Conservation (phyloP, 352 stramenopile species). For the Globisporangium abappressorium region DNA sequence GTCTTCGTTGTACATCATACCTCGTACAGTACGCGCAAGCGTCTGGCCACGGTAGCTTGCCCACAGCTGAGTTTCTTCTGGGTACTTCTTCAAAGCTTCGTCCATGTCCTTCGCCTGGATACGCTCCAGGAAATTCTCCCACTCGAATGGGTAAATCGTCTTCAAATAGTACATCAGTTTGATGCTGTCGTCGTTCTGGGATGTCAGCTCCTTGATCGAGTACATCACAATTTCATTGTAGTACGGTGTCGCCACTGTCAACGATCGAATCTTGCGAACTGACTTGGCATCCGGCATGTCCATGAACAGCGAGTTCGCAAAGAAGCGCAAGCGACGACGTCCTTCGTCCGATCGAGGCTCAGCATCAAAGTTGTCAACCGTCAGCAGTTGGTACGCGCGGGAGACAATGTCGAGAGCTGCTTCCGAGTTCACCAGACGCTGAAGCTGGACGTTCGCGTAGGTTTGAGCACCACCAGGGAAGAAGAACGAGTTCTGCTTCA, state of each 20-base stretch:
- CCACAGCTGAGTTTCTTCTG: conserved; percentile 81
- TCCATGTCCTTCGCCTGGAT: conserved; percentile 79
- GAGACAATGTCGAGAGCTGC: conserved; percentile 83
- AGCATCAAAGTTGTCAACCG: conserved; percentile 87
- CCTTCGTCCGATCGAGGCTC: conserved; percentile 85
- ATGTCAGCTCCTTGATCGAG: conserved; percentile 85
- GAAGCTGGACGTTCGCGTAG: conserved; percentile 77
- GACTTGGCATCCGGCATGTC: conserved; percentile 86
- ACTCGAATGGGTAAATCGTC: conserved; percentile 87
- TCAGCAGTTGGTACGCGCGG: conserved; percentile 81
- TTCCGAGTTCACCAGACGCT: conserved; percentile 79
- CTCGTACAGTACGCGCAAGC: conserved; percentile 72
- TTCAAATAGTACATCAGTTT: conserved; percentile 96
- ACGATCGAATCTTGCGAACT: conserved; percentile 82
- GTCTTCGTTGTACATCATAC: conserved; percentile 90
- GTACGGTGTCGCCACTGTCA: conserved; percentile 85
- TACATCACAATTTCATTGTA: conserved; percentile 91
- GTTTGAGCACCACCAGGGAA: conserved; percentile 82
- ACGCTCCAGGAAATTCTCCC: conserved; percentile 80
- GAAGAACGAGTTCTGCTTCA: conserved; percentile 88
- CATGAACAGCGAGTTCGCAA: conserved; percentile 89
- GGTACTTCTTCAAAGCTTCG: conserved; percentile 78
- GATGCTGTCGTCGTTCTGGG: conserved; percentile 90
- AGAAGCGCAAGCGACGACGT: conserved; percentile 82
- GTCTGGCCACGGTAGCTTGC: conserved; percentile 85